Evolutionary conservation across 2,329 filamentous ascomycete species (phyloP).

Genomic region (Aaosphaeria arxii): DNA sequence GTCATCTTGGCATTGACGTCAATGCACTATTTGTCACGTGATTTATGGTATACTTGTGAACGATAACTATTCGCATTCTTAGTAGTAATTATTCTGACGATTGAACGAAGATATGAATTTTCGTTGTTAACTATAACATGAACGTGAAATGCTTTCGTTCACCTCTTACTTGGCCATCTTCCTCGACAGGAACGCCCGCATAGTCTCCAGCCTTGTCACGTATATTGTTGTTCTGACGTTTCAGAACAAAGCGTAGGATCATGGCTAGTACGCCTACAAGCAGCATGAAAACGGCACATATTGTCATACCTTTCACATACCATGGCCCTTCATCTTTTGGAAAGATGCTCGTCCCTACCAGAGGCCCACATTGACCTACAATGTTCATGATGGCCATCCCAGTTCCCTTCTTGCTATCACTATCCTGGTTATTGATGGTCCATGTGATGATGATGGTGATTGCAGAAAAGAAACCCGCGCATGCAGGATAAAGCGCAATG

Average conservation of each 20-base stretch:
- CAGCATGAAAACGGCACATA: slow-evolving; percentile 52
- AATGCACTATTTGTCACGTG: too few relatives aligned
- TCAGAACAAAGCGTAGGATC: slow-evolving; percentile 41
- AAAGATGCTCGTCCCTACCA: slow-evolving; percentile 55
- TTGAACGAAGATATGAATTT: too few relatives aligned
- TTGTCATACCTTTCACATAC: slow-evolving; percentile 49
- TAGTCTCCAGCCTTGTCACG: slow-evolving; percentile 14
- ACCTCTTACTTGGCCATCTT: slow-evolving; percentile 9
- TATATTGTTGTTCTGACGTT: slow-evolving; percentile 21
- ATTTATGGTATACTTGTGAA: too few relatives aligned
- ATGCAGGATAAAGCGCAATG: slow-evolving; percentile 72
- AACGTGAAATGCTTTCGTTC: slow-evolving; percentile 21
- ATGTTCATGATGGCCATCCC: slow-evolving; percentile 79
- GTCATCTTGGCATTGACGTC: too few relatives aligned
- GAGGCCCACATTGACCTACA: slow-evolving; percentile 75
- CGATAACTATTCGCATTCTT: too few relatives aligned
- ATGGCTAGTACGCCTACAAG: slow-evolving; percentile 43
- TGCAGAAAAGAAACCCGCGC: slow-evolving; percentile 78
- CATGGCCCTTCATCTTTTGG: slow-evolving; percentile 49
- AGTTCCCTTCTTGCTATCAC: slow-evolving; percentile 65
- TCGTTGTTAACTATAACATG: slow-evolving; percentile 17
- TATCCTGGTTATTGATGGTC: slow-evolving; percentile 81
- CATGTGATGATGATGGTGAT: slow-evolving; percentile 84
- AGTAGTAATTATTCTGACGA: too few relatives aligned
- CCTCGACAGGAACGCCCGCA: slow-evolving; percentile 23